Evolutionary conservation across 2,329 filamentous ascomycete species (phyloP).

Genomic region (Epichloe glyceriae): DNA sequence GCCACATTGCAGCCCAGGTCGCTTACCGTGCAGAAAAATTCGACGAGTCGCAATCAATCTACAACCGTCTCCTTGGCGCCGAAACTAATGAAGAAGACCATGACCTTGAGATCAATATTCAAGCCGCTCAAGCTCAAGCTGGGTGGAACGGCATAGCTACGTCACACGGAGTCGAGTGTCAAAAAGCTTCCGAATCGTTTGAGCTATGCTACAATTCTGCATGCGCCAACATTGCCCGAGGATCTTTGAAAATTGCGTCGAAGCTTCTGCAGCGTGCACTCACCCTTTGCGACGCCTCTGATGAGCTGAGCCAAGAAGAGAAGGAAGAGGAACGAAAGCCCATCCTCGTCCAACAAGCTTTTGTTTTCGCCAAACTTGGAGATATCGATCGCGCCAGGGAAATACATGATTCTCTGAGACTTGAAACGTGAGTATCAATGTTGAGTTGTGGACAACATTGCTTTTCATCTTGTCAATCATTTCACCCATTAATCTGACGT

Average conservation of each 20-base stretch:
- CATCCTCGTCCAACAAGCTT: constrained; percentile 65
- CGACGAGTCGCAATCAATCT: constrained; percentile 49
- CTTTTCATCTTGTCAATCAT: not conserved
- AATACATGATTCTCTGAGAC: constrained; percentile 48
- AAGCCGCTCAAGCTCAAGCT: constrained; percentile 59
- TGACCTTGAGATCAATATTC: constrained; percentile 64
- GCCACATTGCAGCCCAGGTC: constrained; percentile 49
- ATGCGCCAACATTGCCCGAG: constrained; percentile 57
- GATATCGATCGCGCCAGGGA: constrained; percentile 51
- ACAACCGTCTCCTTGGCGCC: constrained; percentile 40
- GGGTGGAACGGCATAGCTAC: constrained; percentile 48
- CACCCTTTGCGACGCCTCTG: constrained; percentile 58
- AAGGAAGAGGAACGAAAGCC: constrained; percentile 62
- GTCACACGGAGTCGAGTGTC: constrained; percentile 32
- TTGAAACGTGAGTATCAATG: constrained; percentile 39
- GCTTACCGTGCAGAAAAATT: constrained; percentile 68
- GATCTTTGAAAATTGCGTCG: constrained; percentile 50
- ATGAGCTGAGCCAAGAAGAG: constrained; percentile 62
- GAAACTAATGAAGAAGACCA: constrained; percentile 49
- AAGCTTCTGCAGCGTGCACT: constrained; percentile 56
- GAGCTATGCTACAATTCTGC: constrained; percentile 74
- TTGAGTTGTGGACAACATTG: not conserved
- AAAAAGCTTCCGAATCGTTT: constrained; percentile 56
- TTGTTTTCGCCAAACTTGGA: constrained; percentile 54
- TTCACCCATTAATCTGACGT: constrained; percentile 15